Conservation (phyloP, 306 rosid genomes). For the Fragaria iinumae region DNA sequence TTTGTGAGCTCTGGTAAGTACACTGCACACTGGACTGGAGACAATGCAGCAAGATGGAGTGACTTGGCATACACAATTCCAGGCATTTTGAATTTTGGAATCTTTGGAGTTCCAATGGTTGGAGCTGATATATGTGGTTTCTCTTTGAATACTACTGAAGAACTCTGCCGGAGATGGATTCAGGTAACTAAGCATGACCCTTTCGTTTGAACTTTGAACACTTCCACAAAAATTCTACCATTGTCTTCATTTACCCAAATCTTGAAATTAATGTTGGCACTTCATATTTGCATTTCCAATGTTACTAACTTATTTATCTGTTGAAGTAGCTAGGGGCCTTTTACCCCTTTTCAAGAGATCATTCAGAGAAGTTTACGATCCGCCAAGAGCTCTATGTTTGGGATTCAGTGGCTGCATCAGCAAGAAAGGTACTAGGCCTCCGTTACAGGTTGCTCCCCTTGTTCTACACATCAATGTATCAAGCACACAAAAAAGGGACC, state of each 20-base stretch:
- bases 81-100: slow-evolving; percentile 62
- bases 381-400: slow-evolving; percentile 86
- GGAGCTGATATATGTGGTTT: slow-evolving; percentile 96
- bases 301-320: background rate
- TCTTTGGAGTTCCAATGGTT: slow-evolving; percentile 90
- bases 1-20: slow-evolving; percentile 86
- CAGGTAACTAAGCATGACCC: slow-evolving; percentile 49
- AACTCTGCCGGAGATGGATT: slow-evolving; percentile 88
- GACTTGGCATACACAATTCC: slow-evolving; percentile 81
- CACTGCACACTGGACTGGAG: slow-evolving; percentile 96
- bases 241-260: background rate
- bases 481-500: slow-evolving; percentile 66
- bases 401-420: slow-evolving; percentile 79
- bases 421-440: slow-evolving; percentile 77
- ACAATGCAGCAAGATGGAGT: slow-evolving; percentile 77
- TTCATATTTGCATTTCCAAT: background rate
- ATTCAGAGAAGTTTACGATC: slow-evolving; percentile 38
- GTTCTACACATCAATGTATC: slow-evolving; percentile 75
- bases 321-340: slow-evolving; percentile 77
- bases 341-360: slow-evolving; percentile 90
- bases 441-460: slow-evolving; percentile 82
- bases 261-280: background rate
- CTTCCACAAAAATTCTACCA: background rate
- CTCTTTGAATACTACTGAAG: slow-evolving; percentile 63
- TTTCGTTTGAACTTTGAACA: background rate